Conservation (phyloP, 257 asterid species). For the Solanum lignicaule region DNA sequence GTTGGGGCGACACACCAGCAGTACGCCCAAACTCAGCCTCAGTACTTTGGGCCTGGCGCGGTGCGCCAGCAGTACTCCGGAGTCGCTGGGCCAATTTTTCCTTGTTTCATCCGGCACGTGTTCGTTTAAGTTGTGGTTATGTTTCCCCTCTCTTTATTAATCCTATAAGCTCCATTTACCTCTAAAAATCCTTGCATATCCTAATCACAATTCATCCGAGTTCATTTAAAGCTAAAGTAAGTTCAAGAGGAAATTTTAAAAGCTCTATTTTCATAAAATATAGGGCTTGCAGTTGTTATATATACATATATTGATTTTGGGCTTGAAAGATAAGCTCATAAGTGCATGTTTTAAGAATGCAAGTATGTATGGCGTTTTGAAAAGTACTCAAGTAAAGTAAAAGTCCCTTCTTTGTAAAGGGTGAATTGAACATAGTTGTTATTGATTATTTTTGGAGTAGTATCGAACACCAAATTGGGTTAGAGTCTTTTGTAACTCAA, state of each 20-base stretch:
- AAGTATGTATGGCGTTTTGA: neutral
- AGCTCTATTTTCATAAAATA: too few species aligned
- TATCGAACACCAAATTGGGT: neutral
- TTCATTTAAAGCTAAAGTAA: neutral
- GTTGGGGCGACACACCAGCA: too few species aligned
- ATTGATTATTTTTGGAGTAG: neutral
- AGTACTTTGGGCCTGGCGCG: too few species aligned
- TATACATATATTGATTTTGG: too few species aligned
- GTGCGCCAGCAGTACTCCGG: neutral
- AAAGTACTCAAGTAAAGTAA: neutral
- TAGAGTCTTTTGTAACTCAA: neutral
- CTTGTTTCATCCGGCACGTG: neutral
- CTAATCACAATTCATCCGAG: neutral
- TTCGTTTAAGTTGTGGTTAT: neutral
- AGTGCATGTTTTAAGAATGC: neutral
- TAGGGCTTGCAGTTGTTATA: neutral
- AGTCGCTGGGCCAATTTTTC: neutral
- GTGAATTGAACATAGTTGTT: neutral
- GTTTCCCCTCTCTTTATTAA: neutral
- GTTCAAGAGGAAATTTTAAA: neutral
- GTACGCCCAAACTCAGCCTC: too few species aligned
- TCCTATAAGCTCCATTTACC: neutral
- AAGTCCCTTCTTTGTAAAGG: neutral
- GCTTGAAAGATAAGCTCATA: neutral
- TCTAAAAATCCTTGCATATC: neutral